Percentiles rank a stretch among this genome's conserved stretches.
These are phyloP conservation scores for Rhododendron ovatum DNA, from an alignment of 148 eudicot genomes.

Conservation along the genomic window DNA sequence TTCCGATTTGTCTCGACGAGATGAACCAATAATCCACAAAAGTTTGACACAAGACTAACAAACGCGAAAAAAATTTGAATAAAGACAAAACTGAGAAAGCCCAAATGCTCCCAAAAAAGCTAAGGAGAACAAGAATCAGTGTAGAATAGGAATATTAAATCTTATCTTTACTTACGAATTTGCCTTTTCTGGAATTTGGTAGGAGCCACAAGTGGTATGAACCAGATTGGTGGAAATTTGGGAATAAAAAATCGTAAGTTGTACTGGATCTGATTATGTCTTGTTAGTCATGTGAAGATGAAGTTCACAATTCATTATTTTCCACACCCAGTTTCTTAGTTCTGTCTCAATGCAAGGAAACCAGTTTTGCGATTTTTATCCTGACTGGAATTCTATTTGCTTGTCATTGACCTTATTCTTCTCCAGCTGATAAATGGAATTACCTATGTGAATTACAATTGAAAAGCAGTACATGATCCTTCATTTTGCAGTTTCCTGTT, in stretches of 20 bases:
- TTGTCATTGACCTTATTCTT: neutral
- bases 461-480: neutral
- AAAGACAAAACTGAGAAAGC: neutral
- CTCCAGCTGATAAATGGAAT: neutral
- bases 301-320: neutral
- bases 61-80: neutral
- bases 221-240: slow-evolving; percentile 99
- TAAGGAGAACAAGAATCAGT: neutral
- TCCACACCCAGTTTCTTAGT: neutral
- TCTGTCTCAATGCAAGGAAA: neutral
- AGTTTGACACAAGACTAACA: no score
- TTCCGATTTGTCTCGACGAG: neutral
- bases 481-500: neutral
- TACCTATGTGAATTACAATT: neutral
- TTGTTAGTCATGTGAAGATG: neutral
- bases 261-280: neutral
- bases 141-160: neutral
- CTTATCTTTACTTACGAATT: neutral
- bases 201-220: slow-evolving; percentile 88
- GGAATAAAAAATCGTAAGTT: slow-evolving; percentile 83
- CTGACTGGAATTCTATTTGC: neutral
- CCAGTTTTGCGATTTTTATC: neutral
- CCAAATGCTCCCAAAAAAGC: neutral
- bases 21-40: neutral
- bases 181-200: slow-evolving; percentile 21